Percentiles rank a stretch among this genome's conserved stretches.
These are phyloP conservation scores for Dictyostelium firmibasis DNA, from an alignment of 78 protist species.

Conservation along the genomic window DNA sequence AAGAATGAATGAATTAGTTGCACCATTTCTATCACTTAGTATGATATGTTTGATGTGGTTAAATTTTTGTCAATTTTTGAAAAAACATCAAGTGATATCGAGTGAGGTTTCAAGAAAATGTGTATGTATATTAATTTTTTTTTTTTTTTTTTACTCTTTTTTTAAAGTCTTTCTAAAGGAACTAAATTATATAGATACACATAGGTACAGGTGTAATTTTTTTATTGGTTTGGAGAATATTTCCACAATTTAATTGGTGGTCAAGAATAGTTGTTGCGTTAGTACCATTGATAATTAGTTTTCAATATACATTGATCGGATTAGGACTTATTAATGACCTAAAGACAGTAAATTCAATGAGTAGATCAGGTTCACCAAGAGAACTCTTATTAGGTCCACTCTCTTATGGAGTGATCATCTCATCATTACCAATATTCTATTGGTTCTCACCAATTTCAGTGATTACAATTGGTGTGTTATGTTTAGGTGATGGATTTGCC, in stretches of 20 bases:
- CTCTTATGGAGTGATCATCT: slow-evolving; percentile 50
- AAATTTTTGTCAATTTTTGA: background rate
- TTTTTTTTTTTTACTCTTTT: background rate
- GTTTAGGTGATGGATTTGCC: slow-evolving; percentile 77
- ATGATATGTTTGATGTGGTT: background rate
- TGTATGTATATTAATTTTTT: background rate
- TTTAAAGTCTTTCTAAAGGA: too few species aligned
- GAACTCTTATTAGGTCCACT: slow-evolving; percentile 72
- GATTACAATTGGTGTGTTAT: slow-evolving; percentile 29
- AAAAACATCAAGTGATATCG: background rate
- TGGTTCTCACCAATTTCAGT: slow-evolving; percentile 76
- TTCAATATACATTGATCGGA: slow-evolving; percentile 61
- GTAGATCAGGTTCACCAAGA: slow-evolving; percentile 56
- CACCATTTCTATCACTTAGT: background rate
- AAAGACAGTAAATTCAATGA: slow-evolving; percentile 67
- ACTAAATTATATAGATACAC: background rate
- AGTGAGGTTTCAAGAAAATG: background rate
- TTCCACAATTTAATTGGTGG: background rate
- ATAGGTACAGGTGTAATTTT: slow-evolving; percentile 53
- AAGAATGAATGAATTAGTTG: background rate
- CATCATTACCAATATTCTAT: background rate
- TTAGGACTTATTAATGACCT: slow-evolving; percentile 50
- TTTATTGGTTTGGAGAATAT: slow-evolving; percentile 14
- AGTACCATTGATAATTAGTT: slow-evolving; percentile 33
- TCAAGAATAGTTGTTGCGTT: background rate